phyloP scores from a whole-genome alignment of 2,329 filamentous ascomycete genomes.

The Byssochlamys sp. region DNA sequence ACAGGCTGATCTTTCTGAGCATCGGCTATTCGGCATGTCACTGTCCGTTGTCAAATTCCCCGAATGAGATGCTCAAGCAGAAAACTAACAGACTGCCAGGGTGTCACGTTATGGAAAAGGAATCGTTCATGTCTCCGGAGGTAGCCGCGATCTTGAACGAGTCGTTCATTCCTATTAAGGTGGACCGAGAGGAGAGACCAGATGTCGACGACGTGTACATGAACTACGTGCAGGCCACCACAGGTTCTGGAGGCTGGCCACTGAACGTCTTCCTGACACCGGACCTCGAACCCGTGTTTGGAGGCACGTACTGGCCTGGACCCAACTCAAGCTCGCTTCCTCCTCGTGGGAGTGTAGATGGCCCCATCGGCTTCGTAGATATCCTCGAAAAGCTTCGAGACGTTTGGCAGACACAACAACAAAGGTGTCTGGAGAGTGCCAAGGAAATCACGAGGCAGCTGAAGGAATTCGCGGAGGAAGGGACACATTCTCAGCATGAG shows the following conservation, averaged over 20 bases:
- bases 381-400: conserved; percentile 68
- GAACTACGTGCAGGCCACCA: conserved; percentile 94
- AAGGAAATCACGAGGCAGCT: conserved; percentile 72
- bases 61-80: not conserved
- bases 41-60: conserved; percentile 49
- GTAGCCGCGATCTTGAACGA: conserved; percentile 75
- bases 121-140: conserved; percentile 76
- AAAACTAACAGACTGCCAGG: conserved; percentile 37
- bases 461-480: conserved; percentile 79
- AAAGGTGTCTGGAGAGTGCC: conserved; percentile 72
- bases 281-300: conserved; percentile 85
- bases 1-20: conserved; percentile 84
- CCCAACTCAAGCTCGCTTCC: conserved; percentile 50
- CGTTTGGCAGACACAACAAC: conserved; percentile 73
- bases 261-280: conserved; percentile 94
- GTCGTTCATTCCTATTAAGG: conserved; percentile 79
- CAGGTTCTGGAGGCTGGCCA: conserved; percentile 83
- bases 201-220: conserved; percentile 95
- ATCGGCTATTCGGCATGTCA: conserved; percentile 94
- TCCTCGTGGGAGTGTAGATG: conserved; percentile 33
- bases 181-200: conserved; percentile 87
- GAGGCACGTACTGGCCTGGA: conserved; percentile 90
- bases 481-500: conserved; percentile 46
- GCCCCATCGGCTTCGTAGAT: conserved; percentile 68
- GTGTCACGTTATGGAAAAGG: conserved; percentile 83